Evolutionary conservation across 495 filamentous ascomycete species (phyloP).

Genomic region (Oleoguttula mirabilis): DNA sequence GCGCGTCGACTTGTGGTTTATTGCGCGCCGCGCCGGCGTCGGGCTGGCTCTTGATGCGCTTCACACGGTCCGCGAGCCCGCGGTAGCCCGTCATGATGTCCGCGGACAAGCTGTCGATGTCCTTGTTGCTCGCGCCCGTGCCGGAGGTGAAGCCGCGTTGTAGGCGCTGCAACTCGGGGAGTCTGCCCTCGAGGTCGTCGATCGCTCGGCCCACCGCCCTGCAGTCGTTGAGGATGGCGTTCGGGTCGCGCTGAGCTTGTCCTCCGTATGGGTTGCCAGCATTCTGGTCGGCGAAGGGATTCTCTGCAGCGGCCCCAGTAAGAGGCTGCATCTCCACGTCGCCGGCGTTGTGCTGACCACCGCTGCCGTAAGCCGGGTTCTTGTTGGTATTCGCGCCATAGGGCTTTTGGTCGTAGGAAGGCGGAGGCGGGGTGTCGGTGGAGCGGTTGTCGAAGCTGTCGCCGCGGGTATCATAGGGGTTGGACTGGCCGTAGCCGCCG

Average conservation of each 20-base stretch:
- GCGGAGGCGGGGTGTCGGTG: no score
- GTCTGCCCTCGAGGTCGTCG: conserved; percentile 55
- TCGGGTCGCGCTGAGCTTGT: conserved; percentile 35
- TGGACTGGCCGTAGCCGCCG: conserved; percentile 48
- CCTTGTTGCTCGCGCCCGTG: conserved; percentile 41
- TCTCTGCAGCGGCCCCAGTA: not conserved
- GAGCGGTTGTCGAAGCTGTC: conserved; percentile 25
- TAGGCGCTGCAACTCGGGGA: conserved; percentile 44
- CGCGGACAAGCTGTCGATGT: conserved; percentile 47
- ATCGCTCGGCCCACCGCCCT: conserved; percentile 64
- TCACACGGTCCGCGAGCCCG: conserved; percentile 59
- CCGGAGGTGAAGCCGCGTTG: conserved; percentile 48
- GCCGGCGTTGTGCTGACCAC: conserved; percentile 4
- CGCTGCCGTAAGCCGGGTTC: not conserved
- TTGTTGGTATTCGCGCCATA: conserved; percentile 4
- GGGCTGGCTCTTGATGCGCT: conserved; percentile 65
- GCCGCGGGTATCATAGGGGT: conserved; percentile 46
- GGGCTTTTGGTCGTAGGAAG: no score
- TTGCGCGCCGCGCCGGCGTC: conserved; percentile 59
- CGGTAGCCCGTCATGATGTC: conserved; percentile 75
- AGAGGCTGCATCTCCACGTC: conserved; percentile 34
- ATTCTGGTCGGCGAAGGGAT: no score
- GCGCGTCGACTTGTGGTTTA: conserved; percentile 61
- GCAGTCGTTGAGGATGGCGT: conserved; percentile 72
- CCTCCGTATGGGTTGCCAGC: conserved; percentile 8